Conservation (phyloP, 2,329 filamentous ascomycete genomes). For the Ascosphaera acerosa region DNA sequence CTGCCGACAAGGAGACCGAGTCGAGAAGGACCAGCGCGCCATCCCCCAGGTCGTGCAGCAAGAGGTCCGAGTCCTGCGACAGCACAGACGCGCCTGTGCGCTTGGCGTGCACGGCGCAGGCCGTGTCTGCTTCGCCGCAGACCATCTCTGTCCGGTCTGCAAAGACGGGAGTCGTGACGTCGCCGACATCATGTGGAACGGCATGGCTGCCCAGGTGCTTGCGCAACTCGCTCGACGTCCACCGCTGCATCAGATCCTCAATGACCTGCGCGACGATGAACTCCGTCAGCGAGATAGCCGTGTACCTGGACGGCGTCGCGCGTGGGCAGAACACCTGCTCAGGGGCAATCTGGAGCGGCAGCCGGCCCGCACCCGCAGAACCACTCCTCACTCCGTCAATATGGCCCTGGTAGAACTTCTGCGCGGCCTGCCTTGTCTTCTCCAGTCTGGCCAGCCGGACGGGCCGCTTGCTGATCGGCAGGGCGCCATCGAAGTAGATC, state of each 20-base stretch:
- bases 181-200: constrained; percentile 9
- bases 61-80: constrained; percentile 69
- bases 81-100: constrained; percentile 33
- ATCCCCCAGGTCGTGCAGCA: constrained; percentile 44
- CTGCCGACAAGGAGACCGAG: too few species aligned
- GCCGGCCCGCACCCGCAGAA: constrained; percentile 2
- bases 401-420: constrained; percentile 20
- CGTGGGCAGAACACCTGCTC: constrained; percentile 10
- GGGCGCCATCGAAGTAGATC: constrained; percentile 67
- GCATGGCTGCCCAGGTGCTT: constrained; percentile 9
- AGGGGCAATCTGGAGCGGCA: constrained; percentile 4
- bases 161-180: too few species aligned
- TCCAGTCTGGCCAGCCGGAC: constrained; percentile 37
- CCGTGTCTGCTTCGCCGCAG: constrained; percentile 63
- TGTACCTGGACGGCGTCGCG: constrained; percentile 9
- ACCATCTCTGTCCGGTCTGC: constrained; percentile 30
- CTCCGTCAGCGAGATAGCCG: constrained; percentile 26
- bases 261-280: constrained; percentile 59
- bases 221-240: constrained; percentile 10
- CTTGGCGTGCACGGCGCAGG: constrained; percentile 43
- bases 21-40: constrained; percentile 43
- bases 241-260: constrained; percentile 35
- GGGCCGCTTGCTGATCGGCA: constrained; percentile 40
- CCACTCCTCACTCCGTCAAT: constrained; percentile 10
- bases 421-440: constrained; percentile 30